Base-by-base conservation (phyloP, 768 basidiomycete species). In the Russula abietina region DNA sequence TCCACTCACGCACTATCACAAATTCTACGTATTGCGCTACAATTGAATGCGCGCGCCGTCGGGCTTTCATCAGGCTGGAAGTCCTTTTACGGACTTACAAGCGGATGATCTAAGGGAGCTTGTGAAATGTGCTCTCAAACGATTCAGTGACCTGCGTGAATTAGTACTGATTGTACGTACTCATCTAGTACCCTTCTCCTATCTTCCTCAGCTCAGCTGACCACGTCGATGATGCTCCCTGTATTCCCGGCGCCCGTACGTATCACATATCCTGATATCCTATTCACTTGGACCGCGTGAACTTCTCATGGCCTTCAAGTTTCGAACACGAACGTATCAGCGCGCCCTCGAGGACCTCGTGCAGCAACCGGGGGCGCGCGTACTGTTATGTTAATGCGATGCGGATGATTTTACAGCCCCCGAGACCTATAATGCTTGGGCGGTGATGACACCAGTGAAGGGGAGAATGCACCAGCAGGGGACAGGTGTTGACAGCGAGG, bases 1-100 rank as follows among this genome's bases (percentile, higher is more conserved):
- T 24, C 71, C 75, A 51, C 71, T 89, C 30, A 72, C 78, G 26
- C 65, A 79, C 3, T 68, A 73, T 17, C 70, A 72, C 3, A 77
- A 78, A 3, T 88, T 83, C 68, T 76, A 84, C 68, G 81, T 89
- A 22, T 70, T 92, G 41, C 78, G 80, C 55, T 93, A 85, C 73
- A 93, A 93, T n/a, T n/a, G n/a, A n/a, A n/a, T 69, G 86, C 88
- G 43, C 82, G 91, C 38, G 88, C 88, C 0, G 88, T 89, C 11
- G 91, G 91, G 16, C 76, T 72, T 51, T 93, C 91, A 0, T 81
- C 83, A 1, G 91, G 89, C 8, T 82, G 85, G 79, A 70, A 86
- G 2, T 88, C 91, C 2, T 78, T 78, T 92, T 43, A 89, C 86
- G 4, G 91, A 91, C 0, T 74, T 81, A 61, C 77, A 75, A 8